Percentiles rank a stretch among this genome's conserved stretches.
phyloP scores from a whole-genome alignment of 2,329 filamentous ascomycete species.

The Mariannaea elegans region DNA sequence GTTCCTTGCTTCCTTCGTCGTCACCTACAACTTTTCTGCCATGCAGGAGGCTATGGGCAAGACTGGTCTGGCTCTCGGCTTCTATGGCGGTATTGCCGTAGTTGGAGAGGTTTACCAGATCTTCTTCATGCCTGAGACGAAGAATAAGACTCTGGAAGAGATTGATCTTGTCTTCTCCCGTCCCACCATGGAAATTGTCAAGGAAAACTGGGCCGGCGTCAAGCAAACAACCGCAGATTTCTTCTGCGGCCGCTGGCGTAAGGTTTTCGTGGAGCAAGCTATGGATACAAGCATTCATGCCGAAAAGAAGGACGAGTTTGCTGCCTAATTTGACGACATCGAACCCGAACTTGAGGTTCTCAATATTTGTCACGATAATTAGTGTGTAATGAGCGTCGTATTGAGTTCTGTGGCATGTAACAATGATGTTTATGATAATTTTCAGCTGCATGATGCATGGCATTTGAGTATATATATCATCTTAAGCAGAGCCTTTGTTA shows the following conservation, averaged over 20 bases:
- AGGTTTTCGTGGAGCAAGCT: constrained; percentile 38
- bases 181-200: constrained; percentile 70
- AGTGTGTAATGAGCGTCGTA: neutral
- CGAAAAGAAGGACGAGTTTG: neutral
- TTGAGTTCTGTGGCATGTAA: neutral
- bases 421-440: neutral
- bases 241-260: constrained; percentile 30
- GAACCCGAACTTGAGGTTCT: no score
- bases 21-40: constrained; percentile 77
- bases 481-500: no score
- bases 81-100: constrained; percentile 78
- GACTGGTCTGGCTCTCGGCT: constrained; percentile 73
- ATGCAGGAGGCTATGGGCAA: constrained; percentile 75
- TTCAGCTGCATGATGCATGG: neutral
- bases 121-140: constrained; percentile 80
- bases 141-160: constrained; percentile 74
- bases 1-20: constrained; percentile 76
- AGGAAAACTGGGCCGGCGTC: constrained; percentile 59
- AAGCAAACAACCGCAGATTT: constrained; percentile 44
- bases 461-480: neutral
- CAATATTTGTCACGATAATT: neutral
- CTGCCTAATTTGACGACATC: neutral
- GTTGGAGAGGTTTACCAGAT: constrained; percentile 77
- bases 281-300: neutral
- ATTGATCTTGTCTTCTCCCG: constrained; percentile 73